Conservation (phyloP, 225 moss, liverwort and hornwort species). For the Neckera pumila region DNA sequence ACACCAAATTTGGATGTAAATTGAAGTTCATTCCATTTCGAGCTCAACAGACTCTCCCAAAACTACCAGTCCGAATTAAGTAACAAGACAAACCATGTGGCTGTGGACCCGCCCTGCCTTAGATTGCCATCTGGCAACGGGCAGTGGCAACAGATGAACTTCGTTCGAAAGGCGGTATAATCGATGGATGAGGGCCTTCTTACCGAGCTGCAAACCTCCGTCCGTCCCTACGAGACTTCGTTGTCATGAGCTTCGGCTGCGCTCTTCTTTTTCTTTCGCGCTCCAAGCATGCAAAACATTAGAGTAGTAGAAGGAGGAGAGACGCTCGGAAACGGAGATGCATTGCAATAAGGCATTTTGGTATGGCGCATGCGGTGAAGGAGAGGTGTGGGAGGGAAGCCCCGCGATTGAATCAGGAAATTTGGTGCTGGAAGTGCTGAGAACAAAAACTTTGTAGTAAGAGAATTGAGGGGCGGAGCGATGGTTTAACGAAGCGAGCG, state of each 20-base stretch:
- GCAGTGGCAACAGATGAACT: background rate
- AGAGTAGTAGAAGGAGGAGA: background rate
- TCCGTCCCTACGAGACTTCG: background rate
- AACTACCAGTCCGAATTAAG: background rate
- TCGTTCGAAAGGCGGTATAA: accelerated
- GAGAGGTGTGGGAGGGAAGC: background rate
- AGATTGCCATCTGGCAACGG: background rate
- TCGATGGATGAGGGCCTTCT: background rate
- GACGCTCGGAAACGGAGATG: background rate
- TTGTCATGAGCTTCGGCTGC: background rate
- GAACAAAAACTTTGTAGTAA: background rate
- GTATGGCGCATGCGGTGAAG: background rate
- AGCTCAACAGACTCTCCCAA: background rate
- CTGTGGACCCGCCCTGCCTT: background rate
- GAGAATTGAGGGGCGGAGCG: background rate
- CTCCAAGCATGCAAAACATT: background rate
- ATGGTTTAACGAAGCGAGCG: background rate
- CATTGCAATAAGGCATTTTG: background rate
- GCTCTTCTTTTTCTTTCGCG: background rate
- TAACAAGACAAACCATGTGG: background rate
- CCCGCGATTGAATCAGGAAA: background rate
- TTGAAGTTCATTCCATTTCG: background rate
- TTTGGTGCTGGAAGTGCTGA: background rate
- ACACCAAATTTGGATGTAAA: background rate
- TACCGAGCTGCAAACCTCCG: background rate